Evolutionary conservation across 345 rosid species (phyloP).

Genomic region (Eucalyptus sideroxylon): DNA sequence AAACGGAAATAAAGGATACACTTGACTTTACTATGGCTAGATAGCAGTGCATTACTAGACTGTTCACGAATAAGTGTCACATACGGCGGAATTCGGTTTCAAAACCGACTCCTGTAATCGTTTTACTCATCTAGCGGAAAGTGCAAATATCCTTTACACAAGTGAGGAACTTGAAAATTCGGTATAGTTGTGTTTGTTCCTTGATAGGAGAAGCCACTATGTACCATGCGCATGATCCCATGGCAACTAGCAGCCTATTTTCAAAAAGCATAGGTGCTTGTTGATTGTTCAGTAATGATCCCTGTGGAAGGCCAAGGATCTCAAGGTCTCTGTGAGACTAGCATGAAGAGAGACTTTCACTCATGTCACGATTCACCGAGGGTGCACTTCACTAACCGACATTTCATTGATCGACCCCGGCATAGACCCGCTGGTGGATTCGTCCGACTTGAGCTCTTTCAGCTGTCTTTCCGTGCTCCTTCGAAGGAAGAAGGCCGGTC

Average conservation of each 20-base stretch:
- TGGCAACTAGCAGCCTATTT: background rate
- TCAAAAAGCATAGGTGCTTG: background rate
- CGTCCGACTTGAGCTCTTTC: background rate
- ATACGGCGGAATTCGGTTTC: too few species aligned
- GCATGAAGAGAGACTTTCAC: background rate
- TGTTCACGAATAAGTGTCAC: too few species aligned
- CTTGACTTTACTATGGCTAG: too few species aligned
- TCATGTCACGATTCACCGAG: background rate
- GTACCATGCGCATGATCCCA: background rate
- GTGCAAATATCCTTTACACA: too few species aligned
- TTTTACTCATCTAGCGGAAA: too few species aligned
- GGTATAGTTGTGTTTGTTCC: background rate
- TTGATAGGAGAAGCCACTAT: background rate
- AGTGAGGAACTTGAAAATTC: background rate
- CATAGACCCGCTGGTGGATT: background rate
- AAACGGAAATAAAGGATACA: too few species aligned
- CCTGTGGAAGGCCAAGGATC: background rate
- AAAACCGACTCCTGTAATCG: too few species aligned
- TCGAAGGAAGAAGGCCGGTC: slow-evolving; percentile 7
- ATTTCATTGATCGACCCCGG: background rate
- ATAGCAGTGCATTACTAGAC: too few species aligned
- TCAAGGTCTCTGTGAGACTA: background rate
- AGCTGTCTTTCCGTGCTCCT: background rate
- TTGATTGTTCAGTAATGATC: background rate
- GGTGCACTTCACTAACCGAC: background rate